phyloP scores from a whole-genome alignment of 1,139 yeast genomes.

The Hanseniaspora gamundiae region DNA sequence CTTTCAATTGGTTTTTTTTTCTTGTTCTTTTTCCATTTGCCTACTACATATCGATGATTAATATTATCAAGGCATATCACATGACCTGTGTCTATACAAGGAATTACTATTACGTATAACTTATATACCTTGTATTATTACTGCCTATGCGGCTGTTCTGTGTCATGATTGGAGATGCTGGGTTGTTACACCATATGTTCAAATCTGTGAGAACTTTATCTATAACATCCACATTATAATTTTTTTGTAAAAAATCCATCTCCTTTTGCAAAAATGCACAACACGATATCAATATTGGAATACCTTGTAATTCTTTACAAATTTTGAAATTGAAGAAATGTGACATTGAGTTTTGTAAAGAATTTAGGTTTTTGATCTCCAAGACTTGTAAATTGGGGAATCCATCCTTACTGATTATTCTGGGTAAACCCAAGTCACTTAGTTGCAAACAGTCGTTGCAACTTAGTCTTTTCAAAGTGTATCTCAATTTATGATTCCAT shows the following conservation, averaged over 20 bases:
- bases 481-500: conserved; percentile 23
- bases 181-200: conserved; percentile 40
- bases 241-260: conserved; percentile 50
- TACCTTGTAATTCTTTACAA: conserved; percentile 39
- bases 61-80: too few relatives aligned
- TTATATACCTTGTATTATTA: background rate
- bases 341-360: conserved; percentile 40
- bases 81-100: too few relatives aligned
- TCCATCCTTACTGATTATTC: conserved; percentile 40
- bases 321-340: conserved; percentile 61
- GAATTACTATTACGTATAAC: background rate
- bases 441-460: conserved; percentile 62
- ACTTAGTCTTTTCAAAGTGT: conserved; percentile 51
- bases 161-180: too few relatives aligned
- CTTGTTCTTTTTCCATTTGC: too few relatives aligned
- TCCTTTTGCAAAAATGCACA: conserved; percentile 56
- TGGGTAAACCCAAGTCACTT: conserved; percentile 57
- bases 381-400: conserved; percentile 57
- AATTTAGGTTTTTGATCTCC: conserved; percentile 56
- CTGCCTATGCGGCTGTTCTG: too few relatives aligned
- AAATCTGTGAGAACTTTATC: conserved; percentile 43
- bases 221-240: conserved; percentile 45
- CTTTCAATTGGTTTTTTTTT: too few relatives aligned
- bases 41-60: too few relatives aligned
- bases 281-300: conserved; percentile 57